Evolutionary conservation across 805 yeast genomes (phyloP).

Genomic region (Hanseniaspora lindneri): DNA sequence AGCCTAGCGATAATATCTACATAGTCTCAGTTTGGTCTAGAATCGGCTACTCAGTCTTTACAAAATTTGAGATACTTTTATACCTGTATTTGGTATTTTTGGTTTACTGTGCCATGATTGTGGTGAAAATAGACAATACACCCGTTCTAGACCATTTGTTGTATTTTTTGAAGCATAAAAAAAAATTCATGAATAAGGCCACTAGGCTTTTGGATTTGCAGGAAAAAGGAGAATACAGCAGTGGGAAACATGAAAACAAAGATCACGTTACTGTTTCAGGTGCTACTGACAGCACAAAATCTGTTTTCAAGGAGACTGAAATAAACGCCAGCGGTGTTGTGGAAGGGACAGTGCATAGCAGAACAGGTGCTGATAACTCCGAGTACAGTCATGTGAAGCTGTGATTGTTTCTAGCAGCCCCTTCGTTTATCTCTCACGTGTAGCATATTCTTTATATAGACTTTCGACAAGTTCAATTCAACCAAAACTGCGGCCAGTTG

Average conservation of each 20-base stretch:
- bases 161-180: neutral
- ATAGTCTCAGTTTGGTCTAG: slow-evolving; percentile 19
- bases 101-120: neutral
- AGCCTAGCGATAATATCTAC: slow-evolving; percentile 22
- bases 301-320: no score
- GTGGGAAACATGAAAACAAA: neutral
- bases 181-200: neutral
- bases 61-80: slow-evolving; percentile 22
- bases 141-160: neutral
- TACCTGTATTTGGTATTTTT: slow-evolving; percentile 18
- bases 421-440: no score
- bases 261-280: no score
- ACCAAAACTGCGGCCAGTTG: no score
- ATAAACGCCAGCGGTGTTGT: neutral
- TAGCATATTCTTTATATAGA: no score
- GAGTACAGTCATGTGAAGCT: slow-evolving; percentile 13
- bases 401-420: no score
- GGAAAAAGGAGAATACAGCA: slow-evolving; percentile 14
- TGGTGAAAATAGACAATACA: neutral
- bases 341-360: neutral
- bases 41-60: slow-evolving; percentile 23
- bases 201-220: neutral
- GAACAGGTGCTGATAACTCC: neutral
- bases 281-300: neutral
- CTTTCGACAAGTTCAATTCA: no score